phyloP scores from a whole-genome alignment of 2,329 filamentous ascomycete genomes.

The Stachybotrys chlorohalonatus region DNA sequence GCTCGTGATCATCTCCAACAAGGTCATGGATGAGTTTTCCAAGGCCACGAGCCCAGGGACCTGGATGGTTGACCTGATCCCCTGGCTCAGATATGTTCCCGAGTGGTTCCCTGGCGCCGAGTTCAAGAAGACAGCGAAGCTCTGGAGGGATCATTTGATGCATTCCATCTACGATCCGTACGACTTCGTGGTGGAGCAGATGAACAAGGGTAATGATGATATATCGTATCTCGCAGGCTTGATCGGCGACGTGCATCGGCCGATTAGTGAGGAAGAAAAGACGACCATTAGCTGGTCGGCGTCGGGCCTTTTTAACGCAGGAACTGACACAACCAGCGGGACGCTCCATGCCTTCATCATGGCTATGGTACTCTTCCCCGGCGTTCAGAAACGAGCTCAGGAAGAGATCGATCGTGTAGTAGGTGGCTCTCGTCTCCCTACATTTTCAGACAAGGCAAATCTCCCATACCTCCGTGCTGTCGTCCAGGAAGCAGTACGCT shows the following conservation, averaged over 20 bases:
- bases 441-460: slow-evolving; percentile 23
- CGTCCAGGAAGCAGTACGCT: slow-evolving; percentile 5
- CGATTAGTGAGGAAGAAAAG: not conserved
- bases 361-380: slow-evolving; percentile 31
- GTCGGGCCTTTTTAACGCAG: slow-evolving; percentile 2
- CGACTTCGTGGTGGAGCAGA: slow-evolving; percentile 9
- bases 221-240: slow-evolving; percentile 7
- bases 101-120: not conserved
- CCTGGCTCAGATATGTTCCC: not conserved
- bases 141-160: slow-evolving; percentile 8
- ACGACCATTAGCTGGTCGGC: not conserved
- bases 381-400: slow-evolving; percentile 28
- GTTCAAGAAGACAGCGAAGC: slow-evolving; percentile 3
- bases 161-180: slow-evolving; percentile 9
- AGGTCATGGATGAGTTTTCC: slow-evolving; percentile 11
- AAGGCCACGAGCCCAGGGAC: slow-evolving; percentile 9
- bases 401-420: slow-evolving; percentile 30
- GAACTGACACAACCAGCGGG: slow-evolving; percentile 7
- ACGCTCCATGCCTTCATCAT: slow-evolving; percentile 30
- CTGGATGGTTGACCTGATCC: not conserved
- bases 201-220: slow-evolving; percentile 2
- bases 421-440: slow-evolving; percentile 29
- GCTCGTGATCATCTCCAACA: slow-evolving; percentile 9
- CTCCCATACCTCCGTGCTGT: slow-evolving; percentile 5
- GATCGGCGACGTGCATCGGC: not conserved